Evolutionary conservation across 1,284 basidiomycete species (phyloP).

Genomic region (Microbotryum intermedium): DNA sequence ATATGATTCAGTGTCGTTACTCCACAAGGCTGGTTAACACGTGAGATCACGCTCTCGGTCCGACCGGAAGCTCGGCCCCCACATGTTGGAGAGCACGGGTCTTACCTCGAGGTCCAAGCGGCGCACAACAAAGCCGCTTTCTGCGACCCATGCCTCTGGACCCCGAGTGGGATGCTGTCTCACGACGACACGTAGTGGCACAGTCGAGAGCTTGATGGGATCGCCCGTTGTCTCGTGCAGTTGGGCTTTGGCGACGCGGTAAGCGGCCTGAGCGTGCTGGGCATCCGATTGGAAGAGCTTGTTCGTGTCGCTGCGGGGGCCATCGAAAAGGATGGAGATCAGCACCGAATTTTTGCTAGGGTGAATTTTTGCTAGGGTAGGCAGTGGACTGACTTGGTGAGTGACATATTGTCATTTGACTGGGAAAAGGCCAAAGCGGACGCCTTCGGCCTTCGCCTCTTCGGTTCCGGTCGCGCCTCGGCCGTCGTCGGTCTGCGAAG

Average conservation of each 20-base stretch:
- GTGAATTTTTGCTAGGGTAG: too few species aligned
- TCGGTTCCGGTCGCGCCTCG: too few species aligned
- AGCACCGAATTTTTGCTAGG: too few species aligned
- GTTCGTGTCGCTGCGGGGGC: constrained; percentile 36
- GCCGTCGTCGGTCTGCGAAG: too few species aligned
- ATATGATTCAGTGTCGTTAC: constrained; percentile 19
- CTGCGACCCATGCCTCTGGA: constrained; percentile 66
- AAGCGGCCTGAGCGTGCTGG: constrained; percentile 48
- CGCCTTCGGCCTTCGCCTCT: too few species aligned
- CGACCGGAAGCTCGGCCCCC: too few species aligned
- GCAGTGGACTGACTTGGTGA: too few species aligned
- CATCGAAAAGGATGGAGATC: too few species aligned
- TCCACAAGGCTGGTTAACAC: neutral
- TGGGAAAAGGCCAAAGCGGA: too few species aligned
- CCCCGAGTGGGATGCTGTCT: constrained; percentile 5
- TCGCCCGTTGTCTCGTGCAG: constrained; percentile 49
- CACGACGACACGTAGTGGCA: constrained; percentile 63
- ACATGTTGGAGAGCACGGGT: neutral
- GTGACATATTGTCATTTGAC: too few species aligned
- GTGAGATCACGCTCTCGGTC: neutral
- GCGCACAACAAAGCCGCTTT: constrained; percentile 65
- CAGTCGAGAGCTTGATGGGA: constrained; percentile 65
- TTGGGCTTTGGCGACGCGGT: constrained; percentile 11
- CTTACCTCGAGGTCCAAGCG: constrained; percentile 65
- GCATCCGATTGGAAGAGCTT: constrained; percentile 62